A percentile compares a stretch with the other conserved stretches of the same genome.
Conservation (phyloP, 2,329 filamentous ascomycete species). For the Hortaea werneckii region DNA sequence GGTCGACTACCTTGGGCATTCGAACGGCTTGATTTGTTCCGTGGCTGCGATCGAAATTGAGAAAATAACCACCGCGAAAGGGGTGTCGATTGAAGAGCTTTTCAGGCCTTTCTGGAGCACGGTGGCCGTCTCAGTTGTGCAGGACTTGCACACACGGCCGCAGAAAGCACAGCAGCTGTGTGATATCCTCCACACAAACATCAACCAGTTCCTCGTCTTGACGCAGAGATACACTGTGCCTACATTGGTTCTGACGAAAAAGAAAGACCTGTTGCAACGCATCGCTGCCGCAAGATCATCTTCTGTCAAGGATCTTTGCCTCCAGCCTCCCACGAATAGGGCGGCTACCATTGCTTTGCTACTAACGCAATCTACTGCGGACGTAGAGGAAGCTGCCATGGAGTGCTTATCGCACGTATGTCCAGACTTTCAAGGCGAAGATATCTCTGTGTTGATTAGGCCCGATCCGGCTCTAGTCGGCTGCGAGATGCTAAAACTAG, state of each 20-base stretch:
- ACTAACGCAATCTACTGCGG: conserved; percentile 48
- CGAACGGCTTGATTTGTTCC: conserved; percentile 67
- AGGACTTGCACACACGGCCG: conserved; percentile 70
- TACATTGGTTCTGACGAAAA: conserved; percentile 70
- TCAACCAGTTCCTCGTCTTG: conserved; percentile 61
- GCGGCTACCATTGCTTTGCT: conserved; percentile 49
- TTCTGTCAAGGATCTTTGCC: conserved; percentile 51
- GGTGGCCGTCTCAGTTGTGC: conserved; percentile 70
- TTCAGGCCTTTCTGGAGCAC: conserved; percentile 84
- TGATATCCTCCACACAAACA: conserved; percentile 66
- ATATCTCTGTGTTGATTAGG: conserved; percentile 59
- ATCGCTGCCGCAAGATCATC: conserved; percentile 60
- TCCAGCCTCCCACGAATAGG: conserved; percentile 46
- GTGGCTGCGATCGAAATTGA: conserved; percentile 75
- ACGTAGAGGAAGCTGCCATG: conserved; percentile 59
- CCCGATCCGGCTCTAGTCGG: conserved; percentile 66
- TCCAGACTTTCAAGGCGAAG: conserved; percentile 54
- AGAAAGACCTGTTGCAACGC: conserved; percentile 65
- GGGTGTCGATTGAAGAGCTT: conserved; percentile 45
- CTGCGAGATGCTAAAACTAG: conserved; percentile 70
- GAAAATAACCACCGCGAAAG: conserved; percentile 58
- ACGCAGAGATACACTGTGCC: conserved; percentile 78
- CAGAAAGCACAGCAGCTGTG: conserved; percentile 72
- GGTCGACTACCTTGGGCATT: conserved; percentile 76
- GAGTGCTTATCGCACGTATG: conserved; percentile 59